Percentiles rank a stretch among this genome's conserved stretches.
Conservation (phyloP, 805 yeast species). For the Starmerella asiatica region DNA sequence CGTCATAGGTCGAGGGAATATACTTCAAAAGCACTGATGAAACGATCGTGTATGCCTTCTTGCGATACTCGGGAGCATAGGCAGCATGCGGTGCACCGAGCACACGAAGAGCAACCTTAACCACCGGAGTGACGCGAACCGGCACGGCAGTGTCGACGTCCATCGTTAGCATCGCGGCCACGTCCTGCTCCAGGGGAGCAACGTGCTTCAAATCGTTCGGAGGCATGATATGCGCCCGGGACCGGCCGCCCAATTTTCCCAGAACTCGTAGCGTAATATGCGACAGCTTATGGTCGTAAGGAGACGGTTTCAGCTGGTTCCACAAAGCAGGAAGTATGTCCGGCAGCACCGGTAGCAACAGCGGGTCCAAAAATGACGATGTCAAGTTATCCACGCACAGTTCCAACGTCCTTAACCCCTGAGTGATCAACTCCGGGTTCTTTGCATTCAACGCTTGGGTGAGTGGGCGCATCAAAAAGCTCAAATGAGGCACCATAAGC, state of each 20-base stretch:
- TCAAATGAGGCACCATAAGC: slow-evolving; percentile 83
- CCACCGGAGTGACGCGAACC: slow-evolving; percentile 70
- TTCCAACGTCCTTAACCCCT: slow-evolving; percentile 88
- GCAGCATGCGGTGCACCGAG: slow-evolving; percentile 45
- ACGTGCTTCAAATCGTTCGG: slow-evolving; percentile 50
- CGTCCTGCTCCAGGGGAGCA: slow-evolving; percentile 45
- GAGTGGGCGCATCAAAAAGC: slow-evolving; percentile 77
- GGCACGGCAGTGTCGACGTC: slow-evolving; percentile 42
- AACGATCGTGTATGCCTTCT: slow-evolving; percentile 65
- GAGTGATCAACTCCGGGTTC: slow-evolving; percentile 85
- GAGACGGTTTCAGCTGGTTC: slow-evolving; percentile 80
- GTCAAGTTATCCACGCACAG: slow-evolving; percentile 92
- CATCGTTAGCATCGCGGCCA: slow-evolving; percentile 53
- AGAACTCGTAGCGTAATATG: slow-evolving; percentile 86
- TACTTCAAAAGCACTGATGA: slow-evolving; percentile 53
- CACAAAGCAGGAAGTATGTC: slow-evolving; percentile 90
- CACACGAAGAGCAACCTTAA: slow-evolving; percentile 61
- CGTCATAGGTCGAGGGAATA: slow-evolving; percentile 33
- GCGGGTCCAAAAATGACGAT: slow-evolving; percentile 93
- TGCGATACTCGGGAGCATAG: slow-evolving; percentile 46
- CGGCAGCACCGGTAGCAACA: slow-evolving; percentile 87
- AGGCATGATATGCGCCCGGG: slow-evolving; percentile 69
- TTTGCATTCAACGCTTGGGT: slow-evolving; percentile 62
- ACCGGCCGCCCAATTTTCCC: slow-evolving; percentile 94
- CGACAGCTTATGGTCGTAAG: slow-evolving; percentile 87